phyloP scores from a whole-genome alignment of 2,329 filamentous ascomycete genomes.

The Exophiala oligosperma region DNA sequence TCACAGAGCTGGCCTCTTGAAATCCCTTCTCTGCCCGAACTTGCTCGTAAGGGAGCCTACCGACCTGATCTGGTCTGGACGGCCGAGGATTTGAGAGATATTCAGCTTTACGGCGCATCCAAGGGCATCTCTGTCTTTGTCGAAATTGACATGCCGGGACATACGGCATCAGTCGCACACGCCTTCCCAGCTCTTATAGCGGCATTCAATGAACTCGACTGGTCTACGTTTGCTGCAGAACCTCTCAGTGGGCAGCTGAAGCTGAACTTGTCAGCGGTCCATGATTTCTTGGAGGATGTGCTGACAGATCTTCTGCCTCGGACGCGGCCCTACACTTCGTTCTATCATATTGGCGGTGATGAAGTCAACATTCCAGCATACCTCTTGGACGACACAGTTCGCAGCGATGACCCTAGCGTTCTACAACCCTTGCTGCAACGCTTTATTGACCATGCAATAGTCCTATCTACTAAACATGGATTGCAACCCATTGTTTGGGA shows the following conservation, averaged over 20 bases:
- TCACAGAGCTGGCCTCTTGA: slow-evolving; percentile 69
- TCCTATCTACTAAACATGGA: slow-evolving; percentile 61
- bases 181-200: slow-evolving; percentile 71
- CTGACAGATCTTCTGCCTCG: slow-evolving; percentile 77
- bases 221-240: slow-evolving; percentile 54
- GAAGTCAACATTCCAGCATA: slow-evolving; percentile 80
- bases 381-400: slow-evolving; percentile 69
- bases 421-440: slow-evolving; percentile 75
- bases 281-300: slow-evolving; percentile 69
- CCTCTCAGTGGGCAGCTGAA: slow-evolving; percentile 66
- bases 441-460: slow-evolving; percentile 71
- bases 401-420: slow-evolving; percentile 63
- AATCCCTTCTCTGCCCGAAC: slow-evolving; percentile 70
- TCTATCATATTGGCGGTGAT: slow-evolving; percentile 87
- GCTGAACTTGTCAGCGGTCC: slow-evolving; percentile 70
- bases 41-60: slow-evolving; percentile 74
- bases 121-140: slow-evolving; percentile 71
- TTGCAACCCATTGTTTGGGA: slow-evolving; percentile 83
- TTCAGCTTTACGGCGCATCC: slow-evolving; percentile 70
- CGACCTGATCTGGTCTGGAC: slow-evolving; percentile 66
- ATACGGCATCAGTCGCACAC: slow-evolving; percentile 67
- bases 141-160: slow-evolving; percentile 80
- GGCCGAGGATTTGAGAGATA: slow-evolving; percentile 60
- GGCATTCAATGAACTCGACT: slow-evolving; percentile 57
- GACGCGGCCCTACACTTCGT: slow-evolving; percentile 64